Evolutionary conservation across 169 alveolate species (phyloP).

Genomic region (Plasmodium knowlesi): DNA sequence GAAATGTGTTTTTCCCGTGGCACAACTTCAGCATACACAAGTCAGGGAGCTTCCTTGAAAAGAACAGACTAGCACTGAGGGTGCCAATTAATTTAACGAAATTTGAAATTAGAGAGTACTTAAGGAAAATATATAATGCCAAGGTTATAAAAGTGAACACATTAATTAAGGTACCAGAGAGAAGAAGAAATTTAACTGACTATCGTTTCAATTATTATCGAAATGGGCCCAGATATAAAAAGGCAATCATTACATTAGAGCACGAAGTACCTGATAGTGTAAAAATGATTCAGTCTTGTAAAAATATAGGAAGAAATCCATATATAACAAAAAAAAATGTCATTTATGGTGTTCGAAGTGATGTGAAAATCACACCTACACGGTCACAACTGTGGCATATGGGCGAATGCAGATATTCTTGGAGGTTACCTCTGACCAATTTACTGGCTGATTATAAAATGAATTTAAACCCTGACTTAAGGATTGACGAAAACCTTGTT

Average conservation of each 20-base stretch:
- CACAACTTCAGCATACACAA: constrained; percentile 86
- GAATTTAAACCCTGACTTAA: constrained; percentile 59
- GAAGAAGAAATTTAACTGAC: constrained; percentile 82
- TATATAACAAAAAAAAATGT: constrained; percentile 87
- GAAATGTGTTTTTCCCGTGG: constrained; percentile 93
- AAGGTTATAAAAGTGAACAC: constrained; percentile 89
- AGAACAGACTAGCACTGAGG: constrained; percentile 87
- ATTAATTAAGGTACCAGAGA: constrained; percentile 86
- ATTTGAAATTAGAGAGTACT: constrained; percentile 89
- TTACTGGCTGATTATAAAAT: constrained; percentile 80
- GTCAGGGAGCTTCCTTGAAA: constrained; percentile 88
- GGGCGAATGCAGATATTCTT: constrained; percentile 79
- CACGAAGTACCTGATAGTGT: constrained; percentile 89
- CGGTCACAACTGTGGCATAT: constrained; percentile 75
- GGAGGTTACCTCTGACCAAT: constrained; percentile 84
- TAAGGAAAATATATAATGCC: constrained; percentile 87
- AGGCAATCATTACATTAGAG: constrained; percentile 90
- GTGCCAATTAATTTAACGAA: constrained; percentile 91
- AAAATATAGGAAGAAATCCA: constrained; percentile 86
- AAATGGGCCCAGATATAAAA: constrained; percentile 89
- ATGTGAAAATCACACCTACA: constrained; percentile 76
- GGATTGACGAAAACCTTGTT: constrained; percentile 69
- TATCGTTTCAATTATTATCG: constrained; percentile 82
- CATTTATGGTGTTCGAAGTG: constrained; percentile 82
- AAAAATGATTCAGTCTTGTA: constrained; percentile 87